These are phyloP conservation scores for Tricholoma furcatifolium DNA, from an alignment of 768 basidiomycete species.

Conservation along the genomic window DNA sequence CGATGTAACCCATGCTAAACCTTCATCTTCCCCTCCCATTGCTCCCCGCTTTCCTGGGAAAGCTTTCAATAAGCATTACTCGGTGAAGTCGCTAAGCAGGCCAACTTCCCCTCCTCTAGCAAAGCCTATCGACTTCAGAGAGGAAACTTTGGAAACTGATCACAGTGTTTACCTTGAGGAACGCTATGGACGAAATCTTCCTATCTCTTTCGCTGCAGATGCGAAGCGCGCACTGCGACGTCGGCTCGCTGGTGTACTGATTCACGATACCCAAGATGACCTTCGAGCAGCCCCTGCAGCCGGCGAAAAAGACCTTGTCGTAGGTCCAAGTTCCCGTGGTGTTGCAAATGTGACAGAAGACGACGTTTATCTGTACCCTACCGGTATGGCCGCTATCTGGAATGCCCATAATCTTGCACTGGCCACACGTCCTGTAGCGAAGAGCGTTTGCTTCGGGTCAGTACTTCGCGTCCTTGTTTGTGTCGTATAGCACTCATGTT, in stretches of 20 bases:
- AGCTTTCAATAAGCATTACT: conserved; percentile 59
- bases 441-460: conserved; percentile 94
- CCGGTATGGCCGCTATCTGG: conserved; percentile 96
- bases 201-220: conserved; percentile 63
- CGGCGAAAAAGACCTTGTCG: conserved; percentile 41
- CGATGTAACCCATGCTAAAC: conserved; percentile 25
- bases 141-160: conserved; percentile 54
- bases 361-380: conserved; percentile 86
- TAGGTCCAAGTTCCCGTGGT: conserved; percentile 68
- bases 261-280: conserved; percentile 53
- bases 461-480: conserved; percentile 20
- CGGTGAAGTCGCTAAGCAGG: conserved; percentile 30
- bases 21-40: conserved; percentile 26
- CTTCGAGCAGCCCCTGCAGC: conserved; percentile 33
- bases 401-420: conserved; percentile 76
- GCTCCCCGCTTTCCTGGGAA: conserved; percentile 36
- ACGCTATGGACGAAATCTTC: conserved; percentile 90
- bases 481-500: background rate
- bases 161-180: conserved; percentile 84
- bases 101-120: conserved; percentile 5
- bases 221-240: conserved; percentile 88
- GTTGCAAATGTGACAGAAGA: conserved; percentile 71
- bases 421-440: conserved; percentile 52
- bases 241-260: conserved; percentile 82
- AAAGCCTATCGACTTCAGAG: conserved; percentile 22